Conservation (phyloP, 805 yeast species). For the Tetrapisispora pingtungensis region DNA sequence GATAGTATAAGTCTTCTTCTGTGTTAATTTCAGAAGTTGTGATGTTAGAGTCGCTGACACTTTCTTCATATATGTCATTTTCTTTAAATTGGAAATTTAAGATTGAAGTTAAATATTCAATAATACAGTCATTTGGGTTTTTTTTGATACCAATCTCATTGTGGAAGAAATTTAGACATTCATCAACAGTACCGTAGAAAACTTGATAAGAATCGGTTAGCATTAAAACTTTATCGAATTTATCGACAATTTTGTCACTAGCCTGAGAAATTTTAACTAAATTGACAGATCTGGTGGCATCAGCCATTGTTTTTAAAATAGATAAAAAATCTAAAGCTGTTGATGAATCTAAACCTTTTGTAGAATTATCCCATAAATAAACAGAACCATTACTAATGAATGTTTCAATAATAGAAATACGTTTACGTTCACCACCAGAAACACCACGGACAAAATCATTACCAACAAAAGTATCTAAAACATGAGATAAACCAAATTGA, state of each 20-base stretch:
- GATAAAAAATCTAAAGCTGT: slow-evolving; percentile 40
- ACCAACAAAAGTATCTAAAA: slow-evolving; percentile 51
- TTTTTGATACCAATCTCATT: slow-evolving; percentile 43
- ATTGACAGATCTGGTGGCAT: slow-evolving; percentile 33
- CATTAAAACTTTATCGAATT: slow-evolving; percentile 39
- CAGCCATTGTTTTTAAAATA: slow-evolving; percentile 35
- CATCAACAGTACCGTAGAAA: slow-evolving; percentile 35
- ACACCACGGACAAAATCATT: slow-evolving; percentile 55
- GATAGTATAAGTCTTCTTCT: slow-evolving; percentile 32
- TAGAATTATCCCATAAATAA: slow-evolving; percentile 45
- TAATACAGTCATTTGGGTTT: slow-evolving; percentile 48
- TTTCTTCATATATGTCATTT: neutral
- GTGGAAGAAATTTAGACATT: slow-evolving; percentile 39
- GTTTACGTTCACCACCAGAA: slow-evolving; percentile 59
- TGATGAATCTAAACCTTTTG: slow-evolving; percentile 42
- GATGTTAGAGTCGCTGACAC: slow-evolving; percentile 34
- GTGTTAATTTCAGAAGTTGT: slow-evolving; percentile 30
- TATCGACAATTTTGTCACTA: slow-evolving; percentile 38
- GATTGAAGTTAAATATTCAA: slow-evolving; percentile 53
- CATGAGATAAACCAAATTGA: slow-evolving; percentile 40
- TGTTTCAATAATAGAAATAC: slow-evolving; percentile 56
- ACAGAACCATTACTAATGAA: slow-evolving; percentile 36
- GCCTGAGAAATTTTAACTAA: slow-evolving; percentile 41
- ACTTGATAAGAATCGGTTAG: slow-evolving; percentile 41
- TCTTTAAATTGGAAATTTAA: slow-evolving; percentile 32